Evolutionary conservation across 495 filamentous ascomycete genomes (phyloP).

Genomic region (Hypoxylon intermedium): DNA sequence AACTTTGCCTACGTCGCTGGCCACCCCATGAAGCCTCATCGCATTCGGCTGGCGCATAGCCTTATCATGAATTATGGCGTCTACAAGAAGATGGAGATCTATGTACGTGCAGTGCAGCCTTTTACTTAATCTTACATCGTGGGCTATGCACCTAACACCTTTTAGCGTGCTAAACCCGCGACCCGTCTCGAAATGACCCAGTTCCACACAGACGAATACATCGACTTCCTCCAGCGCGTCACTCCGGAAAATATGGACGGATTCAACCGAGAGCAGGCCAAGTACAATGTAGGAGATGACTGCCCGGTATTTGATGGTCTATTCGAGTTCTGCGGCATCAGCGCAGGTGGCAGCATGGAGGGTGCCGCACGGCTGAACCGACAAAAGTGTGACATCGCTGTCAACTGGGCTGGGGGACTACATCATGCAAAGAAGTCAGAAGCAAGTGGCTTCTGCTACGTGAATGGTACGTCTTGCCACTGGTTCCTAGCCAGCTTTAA

Average conservation of each 20-base stretch:
- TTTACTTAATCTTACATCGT: not conserved
- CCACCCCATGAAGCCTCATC: constrained; percentile 99
- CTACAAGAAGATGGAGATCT: constrained; percentile 99
- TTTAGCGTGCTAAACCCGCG: constrained; percentile 92
- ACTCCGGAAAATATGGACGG: constrained; percentile 99
- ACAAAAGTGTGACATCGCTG: constrained; percentile 93
- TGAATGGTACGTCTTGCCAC: constrained; percentile 73
- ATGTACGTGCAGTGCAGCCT: constrained; percentile 79
- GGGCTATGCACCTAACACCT: constrained; percentile 1
- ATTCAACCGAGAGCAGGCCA: constrained; percentile 89
- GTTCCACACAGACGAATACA: constrained; percentile 99
- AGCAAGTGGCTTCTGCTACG: constrained; percentile 96
- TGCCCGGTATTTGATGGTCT: constrained; percentile 98
- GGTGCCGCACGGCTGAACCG: constrained; percentile 91
- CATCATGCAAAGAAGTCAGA: constrained; percentile 98
- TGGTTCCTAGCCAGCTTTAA: not conserved
- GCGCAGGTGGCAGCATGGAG: constrained; percentile 96
- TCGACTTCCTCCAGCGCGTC: constrained; percentile 95
- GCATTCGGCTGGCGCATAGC: constrained; percentile 94
- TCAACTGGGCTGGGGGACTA: constrained; percentile 97
- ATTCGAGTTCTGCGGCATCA: constrained; percentile 98
- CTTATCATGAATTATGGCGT: constrained; percentile 99
- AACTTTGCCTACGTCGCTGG: constrained; percentile 97
- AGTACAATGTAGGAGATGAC: constrained; percentile 98
- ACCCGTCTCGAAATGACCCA: constrained; percentile 98